phyloP scores from a whole-genome alignment of 352 stramenopile genomes.

The Pythium biforme region DNA sequence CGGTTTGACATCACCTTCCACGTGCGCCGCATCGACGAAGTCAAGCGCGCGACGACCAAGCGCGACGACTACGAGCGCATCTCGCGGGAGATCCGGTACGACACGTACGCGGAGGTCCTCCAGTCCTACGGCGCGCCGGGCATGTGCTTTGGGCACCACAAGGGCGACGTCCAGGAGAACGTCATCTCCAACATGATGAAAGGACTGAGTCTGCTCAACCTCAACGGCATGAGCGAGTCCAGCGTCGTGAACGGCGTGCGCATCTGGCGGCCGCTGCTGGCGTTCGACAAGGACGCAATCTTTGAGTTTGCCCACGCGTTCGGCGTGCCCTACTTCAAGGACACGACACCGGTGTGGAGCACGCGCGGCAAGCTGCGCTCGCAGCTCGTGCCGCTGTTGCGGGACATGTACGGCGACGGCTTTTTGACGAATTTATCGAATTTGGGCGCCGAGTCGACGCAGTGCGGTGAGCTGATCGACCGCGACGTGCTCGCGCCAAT shows the following conservation, averaged over 20 bases:
- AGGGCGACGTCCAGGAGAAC: slow-evolving; percentile 97
- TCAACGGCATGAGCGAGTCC: slow-evolving; percentile 92
- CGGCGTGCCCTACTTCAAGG: slow-evolving; percentile 97
- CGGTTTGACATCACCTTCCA: slow-evolving; percentile 78
- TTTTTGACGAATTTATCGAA: slow-evolving; percentile 83
- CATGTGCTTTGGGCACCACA: slow-evolving; percentile 97
- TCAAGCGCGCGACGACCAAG: slow-evolving; percentile 88
- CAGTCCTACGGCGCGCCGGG: slow-evolving; percentile 65
- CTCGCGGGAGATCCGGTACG: slow-evolving; percentile 92
- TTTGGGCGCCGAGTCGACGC: slow-evolving; percentile 74
- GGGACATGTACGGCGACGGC: slow-evolving; percentile 94
- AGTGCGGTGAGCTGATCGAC: slow-evolving; percentile 73
- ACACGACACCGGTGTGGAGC: slow-evolving; percentile 96
- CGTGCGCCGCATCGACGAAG: slow-evolving; percentile 89
- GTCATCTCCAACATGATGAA: slow-evolving; percentile 98
- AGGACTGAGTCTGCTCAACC: slow-evolving; percentile 88
- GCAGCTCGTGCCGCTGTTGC: slow-evolving; percentile 91
- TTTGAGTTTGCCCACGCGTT: slow-evolving; percentile 95
- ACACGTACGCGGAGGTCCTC: slow-evolving; percentile 89
- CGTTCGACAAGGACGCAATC: slow-evolving; percentile 93
- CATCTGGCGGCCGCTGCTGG: slow-evolving; percentile 93
- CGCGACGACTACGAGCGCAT: slow-evolving; percentile 96
- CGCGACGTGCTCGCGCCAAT: slow-evolving; percentile 56
- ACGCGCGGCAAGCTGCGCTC: slow-evolving; percentile 96
- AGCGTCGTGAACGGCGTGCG: slow-evolving; percentile 70